A percentile compares a stretch with the other conserved stretches of the same genome.
Conservation (phyloP, 345 rosid species). For the Abelmoschus esculentus region DNA sequence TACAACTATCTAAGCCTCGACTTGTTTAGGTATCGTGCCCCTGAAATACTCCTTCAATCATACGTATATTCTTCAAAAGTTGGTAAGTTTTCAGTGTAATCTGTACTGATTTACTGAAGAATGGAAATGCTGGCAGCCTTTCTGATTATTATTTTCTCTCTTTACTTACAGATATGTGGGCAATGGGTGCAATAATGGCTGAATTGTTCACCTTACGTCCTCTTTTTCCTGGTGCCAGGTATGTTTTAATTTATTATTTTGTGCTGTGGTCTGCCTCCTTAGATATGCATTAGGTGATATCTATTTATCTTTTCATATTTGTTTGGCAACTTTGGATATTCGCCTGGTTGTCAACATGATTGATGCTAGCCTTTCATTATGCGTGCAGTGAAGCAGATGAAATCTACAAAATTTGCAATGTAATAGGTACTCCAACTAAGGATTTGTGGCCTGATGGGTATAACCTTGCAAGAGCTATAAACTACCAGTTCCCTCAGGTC, state of each 20-base stretch:
- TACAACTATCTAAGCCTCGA: neutral
- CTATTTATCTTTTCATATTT: neutral
- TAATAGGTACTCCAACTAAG: slow-evolving; percentile 74
- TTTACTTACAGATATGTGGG: slow-evolving; percentile 76
- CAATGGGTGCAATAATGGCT: slow-evolving; percentile 97
- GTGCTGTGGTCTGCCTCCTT: neutral
- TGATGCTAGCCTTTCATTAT: neutral
- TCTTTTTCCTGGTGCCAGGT: slow-evolving; percentile 90
- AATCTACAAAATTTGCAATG: slow-evolving; percentile 83
- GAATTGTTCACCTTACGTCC: slow-evolving; percentile 75
- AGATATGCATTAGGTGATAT: neutral
- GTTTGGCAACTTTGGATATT: neutral
- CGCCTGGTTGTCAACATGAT: neutral
- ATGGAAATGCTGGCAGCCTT: neutral
- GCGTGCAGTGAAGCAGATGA: slow-evolving; percentile 89
- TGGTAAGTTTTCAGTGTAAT: slow-evolving; percentile 44
- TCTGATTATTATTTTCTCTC: neutral
- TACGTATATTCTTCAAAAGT: slow-evolving; percentile 66
- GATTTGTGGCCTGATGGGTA: slow-evolving; percentile 85
- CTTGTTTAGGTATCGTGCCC: slow-evolving; percentile 87
- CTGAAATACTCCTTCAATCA: slow-evolving; percentile 91
- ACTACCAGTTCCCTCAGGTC: slow-evolving; percentile 81
- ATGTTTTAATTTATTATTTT: neutral
- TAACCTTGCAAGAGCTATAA: slow-evolving; percentile 65
- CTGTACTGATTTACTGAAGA: neutral